Evolutionary conservation across 1,139 yeast genomes (phyloP), one percentile per base, ranked within the genome.

Genomic region (Taphrina wiesneri): DNA sequence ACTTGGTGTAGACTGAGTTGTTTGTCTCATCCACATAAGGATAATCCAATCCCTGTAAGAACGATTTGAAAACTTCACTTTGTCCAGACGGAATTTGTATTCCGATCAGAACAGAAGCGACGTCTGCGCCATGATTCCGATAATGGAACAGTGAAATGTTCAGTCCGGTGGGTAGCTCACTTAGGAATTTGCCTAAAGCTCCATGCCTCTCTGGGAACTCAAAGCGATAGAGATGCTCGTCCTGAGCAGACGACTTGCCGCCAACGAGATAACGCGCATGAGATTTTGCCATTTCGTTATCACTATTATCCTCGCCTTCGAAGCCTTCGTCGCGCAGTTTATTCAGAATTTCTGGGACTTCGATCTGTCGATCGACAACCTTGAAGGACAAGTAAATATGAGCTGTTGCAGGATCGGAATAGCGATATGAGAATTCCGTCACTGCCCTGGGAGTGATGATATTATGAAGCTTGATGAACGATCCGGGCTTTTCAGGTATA

Each of bases 171-270:
- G 87, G 85, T 74, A 93, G 78, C 19, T 87, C 83, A 56, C 82
- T 83, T 73, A 93, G 82, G 77, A 93, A 93, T 68, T 84, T 87
- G 63, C 87, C 84, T 73, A 93, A 81, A 0, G 99, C 98, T 52
- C 97, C 96, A 0, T 98, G 98, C 73, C 95, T 86, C 75, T 93
- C 99, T 13, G 99, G 99, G 80, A 93, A 95, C 77, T 91, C 97
- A 73, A 93, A 93, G 66, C 88, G 84, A 72, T 86, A 85, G 56
- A 93, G 78, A 72, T 87, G 85, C 77, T 93, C 99, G 70, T 88
- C 82, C 34, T 83, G 80, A 15, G 87, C 85, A 26, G 80, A 75
- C 0, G 87, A 82, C 68, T 88, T 86, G 67, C 99, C 99, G 67
- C 99, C 99, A 30, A 93, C 96, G 70, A 93, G 81, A 75, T 95